Base-by-base conservation (phyloP, 768 basidiomycete genomes). In the Neoboletus brunneissimus region DNA sequence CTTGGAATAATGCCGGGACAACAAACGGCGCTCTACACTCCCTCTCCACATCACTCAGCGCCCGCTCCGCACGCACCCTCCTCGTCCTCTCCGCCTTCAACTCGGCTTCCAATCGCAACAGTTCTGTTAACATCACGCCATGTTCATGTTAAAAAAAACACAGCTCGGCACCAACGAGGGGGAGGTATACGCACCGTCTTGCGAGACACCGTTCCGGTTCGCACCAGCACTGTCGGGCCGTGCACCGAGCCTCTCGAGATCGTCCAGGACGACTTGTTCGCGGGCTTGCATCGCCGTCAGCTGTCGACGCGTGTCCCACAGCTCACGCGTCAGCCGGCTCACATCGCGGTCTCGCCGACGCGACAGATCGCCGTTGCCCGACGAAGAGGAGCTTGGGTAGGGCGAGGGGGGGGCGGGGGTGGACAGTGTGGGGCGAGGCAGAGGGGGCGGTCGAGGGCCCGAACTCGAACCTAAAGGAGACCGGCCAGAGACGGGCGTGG, bases 21-120 rank as follows among this genome's bases (percentile, higher is more conserved):
- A 85, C 71, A 57, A 86, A 87, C 16, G 84, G 84, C 53, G 73
- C 65, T 50, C 67, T 71, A 50, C 77, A 77, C 64, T 86, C 84
- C 44, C 74, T 69, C 57, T 77, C 71, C 16, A 86, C 71, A 22
- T 84, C 83, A 46, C 60, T 63, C 55, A 85, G 59, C 15, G 70
- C 67, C 13, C 63, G 67, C 57, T 85, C 85, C 4, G 76, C 77
- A 54, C 76, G 75, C n/a, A 67, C 34, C 35, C 81, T 67, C 50
- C 59, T 63, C 43, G 58, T 58, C 15, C 70, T 71, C 66, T 81
- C 81, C 3, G 59, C 57, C 29, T 50, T 67, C 23, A 83, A 54
- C 31, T 80, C 72, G 5, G 45, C 48, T 50, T 78, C 70, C 2
- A 79, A 51, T 25, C 63, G 58, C 23, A 57, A 8, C 23, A 66